phyloP scores from a whole-genome alignment of 345 rosid genomes.

The Linum usitatissimum region DNA sequence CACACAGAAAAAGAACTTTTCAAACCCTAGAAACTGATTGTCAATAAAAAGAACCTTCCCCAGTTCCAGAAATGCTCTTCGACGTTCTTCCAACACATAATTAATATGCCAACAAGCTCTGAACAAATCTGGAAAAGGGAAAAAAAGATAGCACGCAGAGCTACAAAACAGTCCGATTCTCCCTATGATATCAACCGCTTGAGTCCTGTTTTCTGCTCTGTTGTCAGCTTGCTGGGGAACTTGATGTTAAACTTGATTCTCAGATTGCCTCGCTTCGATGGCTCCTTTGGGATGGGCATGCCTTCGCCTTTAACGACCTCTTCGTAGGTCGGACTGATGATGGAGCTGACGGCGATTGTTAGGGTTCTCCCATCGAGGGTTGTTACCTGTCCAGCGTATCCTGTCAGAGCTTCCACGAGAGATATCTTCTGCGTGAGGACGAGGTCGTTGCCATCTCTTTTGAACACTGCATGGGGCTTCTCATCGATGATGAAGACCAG shows the following conservation, averaged over 20 bases:
- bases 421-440: slow-evolving; percentile 46
- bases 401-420: slow-evolving; percentile 75
- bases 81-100: not conserved
- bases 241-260: slow-evolving; percentile 69
- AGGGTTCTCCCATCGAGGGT: slow-evolving; percentile 66
- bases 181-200: slow-evolving; percentile 35
- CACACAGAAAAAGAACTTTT: not conserved
- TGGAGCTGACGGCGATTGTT: slow-evolving; percentile 33
- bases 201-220: slow-evolving; percentile 61
- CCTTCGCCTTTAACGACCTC: slow-evolving; percentile 83
- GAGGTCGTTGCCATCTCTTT: slow-evolving; percentile 86
- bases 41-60: not conserved
- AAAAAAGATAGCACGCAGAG: not conserved
- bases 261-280: slow-evolving; percentile 63
- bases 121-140: not conserved
- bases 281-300: slow-evolving; percentile 85
- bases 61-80: not conserved
- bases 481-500: slow-evolving; percentile 71
- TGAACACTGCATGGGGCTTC: slow-evolving; percentile 69
- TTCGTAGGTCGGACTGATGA: slow-evolving; percentile 66
- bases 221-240: slow-evolving; percentile 61
- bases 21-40: not conserved
- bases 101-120: not conserved
- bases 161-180: not conserved
- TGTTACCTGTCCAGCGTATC: slow-evolving; percentile 46